Conservation (phyloP, 768 basidiomycete species). For the Epithele typhae region DNA sequence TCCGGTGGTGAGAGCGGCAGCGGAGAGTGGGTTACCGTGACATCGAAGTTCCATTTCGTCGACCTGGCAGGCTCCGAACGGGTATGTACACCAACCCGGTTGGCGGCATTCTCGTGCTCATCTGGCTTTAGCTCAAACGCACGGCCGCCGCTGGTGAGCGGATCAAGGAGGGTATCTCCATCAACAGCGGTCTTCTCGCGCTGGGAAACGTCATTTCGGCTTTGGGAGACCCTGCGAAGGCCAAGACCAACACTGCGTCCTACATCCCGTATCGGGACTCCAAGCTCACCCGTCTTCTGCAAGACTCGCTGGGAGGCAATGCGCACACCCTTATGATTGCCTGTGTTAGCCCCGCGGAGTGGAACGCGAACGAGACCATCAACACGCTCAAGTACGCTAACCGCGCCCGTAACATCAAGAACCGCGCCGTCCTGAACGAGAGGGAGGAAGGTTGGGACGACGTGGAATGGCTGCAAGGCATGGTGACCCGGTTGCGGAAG, state of each 20-base stretch:
- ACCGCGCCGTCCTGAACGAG: slow-evolving; percentile 86
- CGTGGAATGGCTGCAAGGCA: slow-evolving; percentile 90
- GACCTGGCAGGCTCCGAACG: slow-evolving; percentile 97
- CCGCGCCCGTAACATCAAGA: slow-evolving; percentile 96
- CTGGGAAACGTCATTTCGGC: slow-evolving; percentile 99
- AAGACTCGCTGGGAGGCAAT: slow-evolving; percentile 97
- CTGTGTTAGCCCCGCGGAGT: slow-evolving; percentile 94
- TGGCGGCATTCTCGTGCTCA: neutral
- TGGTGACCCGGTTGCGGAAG: slow-evolving; percentile 78
- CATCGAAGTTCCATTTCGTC: slow-evolving; percentile 97
- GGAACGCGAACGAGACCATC: slow-evolving; percentile 90
- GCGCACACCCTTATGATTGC: slow-evolving; percentile 99
- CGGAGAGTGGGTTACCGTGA: slow-evolving; percentile 86
- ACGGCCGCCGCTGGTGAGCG: slow-evolving; percentile 95
- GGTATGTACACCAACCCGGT: slow-evolving; percentile 40
- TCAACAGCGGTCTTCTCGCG: slow-evolving; percentile 94
- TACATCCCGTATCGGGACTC: slow-evolving; percentile 98
- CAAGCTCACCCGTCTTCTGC: slow-evolving; percentile 91
- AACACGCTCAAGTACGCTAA: slow-evolving; percentile 97
- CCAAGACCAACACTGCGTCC: slow-evolving; percentile 76
- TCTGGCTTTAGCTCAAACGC: slow-evolving; percentile 72
- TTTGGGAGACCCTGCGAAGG: slow-evolving; percentile 87
- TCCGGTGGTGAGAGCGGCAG: slow-evolving; percentile 41
- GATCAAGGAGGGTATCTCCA: slow-evolving; percentile 98
- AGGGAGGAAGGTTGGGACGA: slow-evolving; percentile 99